Evolutionary conservation across 208 protist genomes (phyloP), one percentile per base, ranked within the genome.

Genomic region (Borovskyia barvae): DNA sequence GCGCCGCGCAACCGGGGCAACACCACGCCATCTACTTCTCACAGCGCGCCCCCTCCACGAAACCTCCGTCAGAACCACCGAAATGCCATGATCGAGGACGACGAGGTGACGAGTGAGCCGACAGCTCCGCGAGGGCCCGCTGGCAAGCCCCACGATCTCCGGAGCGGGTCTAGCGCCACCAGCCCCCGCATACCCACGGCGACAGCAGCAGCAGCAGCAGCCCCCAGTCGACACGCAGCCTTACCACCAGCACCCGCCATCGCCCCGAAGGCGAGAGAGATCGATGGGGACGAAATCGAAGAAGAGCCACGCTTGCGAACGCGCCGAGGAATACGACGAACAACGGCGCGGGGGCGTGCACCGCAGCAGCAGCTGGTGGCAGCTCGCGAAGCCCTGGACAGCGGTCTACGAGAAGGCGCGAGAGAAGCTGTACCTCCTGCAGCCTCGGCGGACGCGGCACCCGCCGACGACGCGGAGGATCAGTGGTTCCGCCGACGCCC

Each of bases 401-500:
- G n/a, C n/a, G n/a, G n/a, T n/a, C n/a, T n/a, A n/a, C n/a, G n/a
- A n/a, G n/a, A n/a, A n/a, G n/a, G n/a, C n/a, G n/a, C n/a, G n/a
- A n/a, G n/a, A n/a, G n/a, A n/a, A n/a, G n/a, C n/a, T n/a, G n/a
- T n/a, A n/a, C n/a, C n/a, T n/a, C n/a, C 24, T 6, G 4, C 9
- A 22, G 9, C 14, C 25, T 24, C 6, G 2, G 9, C 48, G 15
- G 29, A 26, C 14, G 5, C 22, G 33, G 5, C 20, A 26, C n/a
- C 56, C 15, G 51, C 6, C 7, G 3, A 14, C 1, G 35, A 15
- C 26, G 41, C 41, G 0, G 51, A 64, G 20, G 70, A 76, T 45
- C 65, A 74, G 63, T 81, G 73, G 65, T 77, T 77, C 35, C 68
- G 52, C 15, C 66, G 47, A 58, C 66, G 67, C 20, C 56, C 73